Percentiles rank a stretch among this genome's conserved stretches.
phyloP scores from a whole-genome alignment of 495 filamentous ascomycete genomes.

The Letharia columbiana region DNA sequence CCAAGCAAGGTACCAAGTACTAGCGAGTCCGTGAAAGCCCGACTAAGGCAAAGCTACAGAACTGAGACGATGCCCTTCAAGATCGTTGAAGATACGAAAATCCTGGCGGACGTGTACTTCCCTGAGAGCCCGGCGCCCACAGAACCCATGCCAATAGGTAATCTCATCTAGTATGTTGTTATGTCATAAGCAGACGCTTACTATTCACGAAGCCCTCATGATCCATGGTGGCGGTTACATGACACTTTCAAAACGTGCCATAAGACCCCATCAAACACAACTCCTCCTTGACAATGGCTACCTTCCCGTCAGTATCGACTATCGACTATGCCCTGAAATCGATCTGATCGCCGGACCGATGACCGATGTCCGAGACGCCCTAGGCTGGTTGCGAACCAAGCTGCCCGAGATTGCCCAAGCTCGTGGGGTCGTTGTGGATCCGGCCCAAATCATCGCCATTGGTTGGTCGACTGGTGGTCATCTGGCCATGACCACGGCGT shows the following conservation, averaged over 20 bases:
- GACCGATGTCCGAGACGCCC: conserved; percentile 40
- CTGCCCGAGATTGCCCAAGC: conserved; percentile 37
- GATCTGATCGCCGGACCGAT: conserved; percentile 42
- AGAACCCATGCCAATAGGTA: conserved; percentile 22
- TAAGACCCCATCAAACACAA: conserved; percentile 37
- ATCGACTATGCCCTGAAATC: conserved; percentile 48
- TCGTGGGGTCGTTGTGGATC: conserved; percentile 36
- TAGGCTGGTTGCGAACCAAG: conserved; percentile 34
- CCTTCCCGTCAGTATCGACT: conserved; percentile 47
- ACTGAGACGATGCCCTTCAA: conserved; percentile 34
- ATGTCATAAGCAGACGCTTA: neutral
- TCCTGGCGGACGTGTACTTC: conserved; percentile 36
- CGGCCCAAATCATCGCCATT: conserved; percentile 35
- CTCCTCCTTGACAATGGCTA: conserved; percentile 36
- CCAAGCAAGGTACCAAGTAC: conserved; percentile 5
- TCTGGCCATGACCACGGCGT: conserved; percentile 40
- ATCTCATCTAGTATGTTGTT: neutral
- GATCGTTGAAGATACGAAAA: conserved; percentile 23
- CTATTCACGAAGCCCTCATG: conserved; percentile 36
- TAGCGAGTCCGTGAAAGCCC: neutral
- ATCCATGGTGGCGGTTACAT: conserved; percentile 45
- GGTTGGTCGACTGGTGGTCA: conserved; percentile 51
- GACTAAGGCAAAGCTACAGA: conserved; percentile 10
- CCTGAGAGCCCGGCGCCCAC: conserved; percentile 17
- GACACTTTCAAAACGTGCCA: conserved; percentile 36